Percentiles rank a stretch among this genome's conserved stretches.
Conservation (phyloP, 257 asterid genomes). For the Solanum lycopersicoides region DNA sequence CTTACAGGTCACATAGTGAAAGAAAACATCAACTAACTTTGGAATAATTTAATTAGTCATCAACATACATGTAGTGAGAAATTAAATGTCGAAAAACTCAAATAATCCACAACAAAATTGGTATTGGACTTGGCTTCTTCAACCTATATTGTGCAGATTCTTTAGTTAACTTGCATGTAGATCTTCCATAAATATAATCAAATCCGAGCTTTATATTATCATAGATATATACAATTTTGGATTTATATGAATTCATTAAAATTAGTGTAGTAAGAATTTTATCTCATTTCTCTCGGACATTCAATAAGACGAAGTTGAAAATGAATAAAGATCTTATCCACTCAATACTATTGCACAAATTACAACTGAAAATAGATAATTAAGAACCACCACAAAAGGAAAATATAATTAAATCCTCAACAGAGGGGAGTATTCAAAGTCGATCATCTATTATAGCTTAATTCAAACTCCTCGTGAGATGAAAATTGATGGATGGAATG, state of each 20-base stretch:
- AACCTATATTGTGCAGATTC: neutral
- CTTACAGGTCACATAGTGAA: neutral
- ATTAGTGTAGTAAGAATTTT: neutral
- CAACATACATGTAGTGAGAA: neutral
- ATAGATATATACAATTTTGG: neutral
- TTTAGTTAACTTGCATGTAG: neutral
- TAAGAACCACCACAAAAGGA: too few species aligned
- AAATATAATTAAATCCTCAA: too few species aligned
- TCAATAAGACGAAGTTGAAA: neutral
- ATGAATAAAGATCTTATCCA: neutral
- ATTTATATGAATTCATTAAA: neutral
- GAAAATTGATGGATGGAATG: too few species aligned
- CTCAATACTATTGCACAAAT: neutral
- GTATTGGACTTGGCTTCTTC: neutral
- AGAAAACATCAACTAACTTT: neutral
- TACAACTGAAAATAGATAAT: neutral
- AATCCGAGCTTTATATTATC: neutral
- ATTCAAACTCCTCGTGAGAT: too few species aligned
- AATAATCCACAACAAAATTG: neutral
- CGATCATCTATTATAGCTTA: too few species aligned
- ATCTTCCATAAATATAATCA: neutral
- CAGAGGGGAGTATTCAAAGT: neutral
- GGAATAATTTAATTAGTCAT: too few species aligned
- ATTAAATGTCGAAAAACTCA: neutral
- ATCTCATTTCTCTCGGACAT: neutral